phyloP scores from a whole-genome alignment of 2,329 filamentous ascomycete species.

The Pleoardoris graminearum region DNA sequence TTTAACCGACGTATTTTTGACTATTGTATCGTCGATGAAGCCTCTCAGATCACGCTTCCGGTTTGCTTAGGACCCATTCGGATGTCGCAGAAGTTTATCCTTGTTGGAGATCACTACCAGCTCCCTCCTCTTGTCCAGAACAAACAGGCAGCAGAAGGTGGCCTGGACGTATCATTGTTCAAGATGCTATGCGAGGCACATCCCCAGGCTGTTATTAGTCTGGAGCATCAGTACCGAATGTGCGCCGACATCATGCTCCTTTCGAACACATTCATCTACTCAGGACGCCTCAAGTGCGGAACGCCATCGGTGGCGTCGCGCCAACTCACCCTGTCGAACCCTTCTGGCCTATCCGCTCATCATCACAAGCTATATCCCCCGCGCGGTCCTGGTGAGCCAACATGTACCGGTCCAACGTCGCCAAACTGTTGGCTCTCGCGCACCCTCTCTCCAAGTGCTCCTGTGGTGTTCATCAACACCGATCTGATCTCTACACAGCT shows the following conservation, averaged over 20 bases:
- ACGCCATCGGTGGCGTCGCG: constrained; percentile 72
- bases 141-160: constrained; percentile 80
- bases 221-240: constrained; percentile 98
- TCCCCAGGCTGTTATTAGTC: constrained; percentile 82
- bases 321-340: constrained; percentile 66
- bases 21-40: constrained; percentile 98
- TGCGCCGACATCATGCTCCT: constrained; percentile 95
- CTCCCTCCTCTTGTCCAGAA: constrained; percentile 93
- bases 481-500: constrained; percentile 68
- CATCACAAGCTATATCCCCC: constrained; percentile 32
- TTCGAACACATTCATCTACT: constrained; percentile 90
- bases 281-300: constrained; percentile 87
- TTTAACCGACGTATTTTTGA: constrained; percentile 91
- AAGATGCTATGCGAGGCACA: constrained; percentile 89
- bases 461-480: constrained; percentile 88
- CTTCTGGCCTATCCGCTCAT: constrained; percentile 36
- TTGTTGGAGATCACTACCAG: constrained; percentile 96
- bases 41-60: constrained; percentile 93
- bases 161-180: constrained; percentile 91
- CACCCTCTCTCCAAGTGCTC: constrained; percentile 68
- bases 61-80: constrained; percentile 93
- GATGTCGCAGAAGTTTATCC: constrained; percentile 87
- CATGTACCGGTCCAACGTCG: constrained; percentile 57
- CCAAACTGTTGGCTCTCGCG: constrained; percentile 74
- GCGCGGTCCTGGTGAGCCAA: constrained; percentile 7